Percentiles rank a stretch among this genome's conserved stretches.
Evolutionary conservation across 208 protist species (phyloP).

Genomic region (Trichomonas vaginalis): DNA sequence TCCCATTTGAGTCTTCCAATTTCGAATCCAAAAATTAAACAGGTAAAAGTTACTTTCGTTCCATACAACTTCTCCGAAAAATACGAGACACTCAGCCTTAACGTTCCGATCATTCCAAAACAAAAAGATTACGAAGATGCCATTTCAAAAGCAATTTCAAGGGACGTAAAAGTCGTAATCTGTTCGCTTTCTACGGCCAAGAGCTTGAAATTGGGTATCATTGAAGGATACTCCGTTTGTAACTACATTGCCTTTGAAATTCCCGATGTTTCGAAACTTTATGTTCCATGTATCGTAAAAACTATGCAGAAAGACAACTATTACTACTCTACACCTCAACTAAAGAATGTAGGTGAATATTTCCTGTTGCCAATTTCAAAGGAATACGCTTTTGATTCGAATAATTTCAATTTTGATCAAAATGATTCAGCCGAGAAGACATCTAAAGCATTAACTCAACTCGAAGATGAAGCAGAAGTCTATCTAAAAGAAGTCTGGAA

Average conservation of each 20-base stretch:
- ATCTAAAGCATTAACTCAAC: not conserved
- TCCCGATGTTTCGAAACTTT: not conserved
- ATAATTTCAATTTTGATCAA: not conserved
- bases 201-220: not conserved
- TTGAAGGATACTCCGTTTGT: not conserved
- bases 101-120: not conserved
- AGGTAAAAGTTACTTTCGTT: not conserved
- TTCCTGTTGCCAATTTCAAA: not conserved
- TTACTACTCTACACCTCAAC: not conserved
- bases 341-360: not conserved
- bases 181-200: too few species aligned
- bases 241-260: not conserved
- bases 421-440: not conserved
- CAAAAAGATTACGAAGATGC: too few species aligned
- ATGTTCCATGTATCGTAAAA: not conserved
- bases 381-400: not conserved
- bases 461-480: not conserved
- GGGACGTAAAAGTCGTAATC: not conserved
- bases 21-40: not conserved
- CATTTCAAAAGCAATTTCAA: not conserved
- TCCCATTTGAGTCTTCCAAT: not conserved
- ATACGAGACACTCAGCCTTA: not conserved
- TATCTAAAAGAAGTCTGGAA: not conserved
- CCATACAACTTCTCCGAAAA: not conserved
- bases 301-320: not conserved